Evolutionary conservation across 768 basidiomycete genomes (phyloP), one percentile per base, ranked within the genome.

Genomic region (Gloeopeniophorella convolvens): DNA sequence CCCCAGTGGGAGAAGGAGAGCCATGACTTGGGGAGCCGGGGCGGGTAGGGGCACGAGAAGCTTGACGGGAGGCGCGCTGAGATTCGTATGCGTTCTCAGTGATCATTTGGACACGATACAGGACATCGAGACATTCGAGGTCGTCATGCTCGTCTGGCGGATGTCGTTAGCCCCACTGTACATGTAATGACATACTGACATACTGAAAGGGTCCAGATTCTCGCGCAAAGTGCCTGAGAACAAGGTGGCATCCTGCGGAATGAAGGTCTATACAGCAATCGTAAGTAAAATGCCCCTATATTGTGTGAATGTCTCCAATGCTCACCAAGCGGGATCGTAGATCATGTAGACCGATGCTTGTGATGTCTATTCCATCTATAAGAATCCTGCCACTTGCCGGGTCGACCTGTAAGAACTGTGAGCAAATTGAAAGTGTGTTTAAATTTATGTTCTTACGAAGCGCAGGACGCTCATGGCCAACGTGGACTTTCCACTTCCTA

Each of bases 301-400:
- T 54, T 47, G 30, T 41, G 4, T 39, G 27, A 47, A 15, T 12
- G 31, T 39, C 48, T 44, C 33, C 48, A 41, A 8, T 20, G 67
- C 80, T 62, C 61, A 85, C 83, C 65, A 87, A 57, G 54, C 82
- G 77, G 1, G 85, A 83, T n/a, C 87, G 75, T 54, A 94, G 62
- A 62, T 92, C 91, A 60, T 90, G 80, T 15, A 93, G 67, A 11
- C 91, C 90, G 48, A 96, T 92, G 3, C 70, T 82, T 1, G 83
- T 83, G 44, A 92, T 89, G 60, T 94, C 91, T 50, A 94, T 83
- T 4, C 90, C 92, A 54, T 93, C 92, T 16, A 95, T 82, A 39
- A 87, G 26, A 43, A 96, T 91, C 20, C 74, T 74, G 0, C 93
- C 93, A 13, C 69, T 70, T 3, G 74, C 68, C 1, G 92, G 89